Evolutionary conservation across 2,329 filamentous ascomycete species (phyloP), one percentile per base, ranked within the genome.

Genomic region (Rachicladosporium sp.): DNA sequence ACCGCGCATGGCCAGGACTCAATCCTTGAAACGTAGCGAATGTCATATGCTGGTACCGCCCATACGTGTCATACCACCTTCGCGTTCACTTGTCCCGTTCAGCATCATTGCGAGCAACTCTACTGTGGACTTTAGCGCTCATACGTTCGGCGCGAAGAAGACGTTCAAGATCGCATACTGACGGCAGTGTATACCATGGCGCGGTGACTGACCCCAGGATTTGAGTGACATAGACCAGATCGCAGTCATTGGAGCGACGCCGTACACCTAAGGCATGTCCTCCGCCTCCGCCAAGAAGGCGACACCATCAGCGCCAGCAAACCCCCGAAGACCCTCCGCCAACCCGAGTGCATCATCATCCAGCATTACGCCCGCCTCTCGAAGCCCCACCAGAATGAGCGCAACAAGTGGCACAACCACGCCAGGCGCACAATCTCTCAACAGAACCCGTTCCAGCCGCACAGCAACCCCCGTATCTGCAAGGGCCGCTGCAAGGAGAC

Each of bases 381-480:
- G 35, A 9, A 42, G 40, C 40, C 40, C 40, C n/a, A 36, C 40
- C n/a, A 33, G 40, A 27, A 34, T 34, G 29, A n/a, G 21, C 31
- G 21, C 40, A 31, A 15, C 23, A 15, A 42, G 15, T 31, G 29
- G 23, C 9, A 23, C 40, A 19, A 19, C 15, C 15, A 19, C 15
- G 15, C 15, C 15, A 19, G 15, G 15, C 15, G 15, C 15, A 19
- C 15, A 19, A 19, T 19, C 39, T 38, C 35, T 57, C 33, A 54
- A 48, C 43, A 43, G 55, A 31, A 77, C 73, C 35, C 74, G 79
- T 45, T 85, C 83, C 10, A 66, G 76, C 45, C 76, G 82, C 52
- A 55, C 47, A 23, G 71, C 70, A 40, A 73, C 73, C n/a, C 75
- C 80, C 27, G 73, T 85, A 13, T 85, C 83, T 45, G 82, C 82